Conservation (phyloP, 768 basidiomycete genomes). For the Hygrocybe punicea region DNA sequence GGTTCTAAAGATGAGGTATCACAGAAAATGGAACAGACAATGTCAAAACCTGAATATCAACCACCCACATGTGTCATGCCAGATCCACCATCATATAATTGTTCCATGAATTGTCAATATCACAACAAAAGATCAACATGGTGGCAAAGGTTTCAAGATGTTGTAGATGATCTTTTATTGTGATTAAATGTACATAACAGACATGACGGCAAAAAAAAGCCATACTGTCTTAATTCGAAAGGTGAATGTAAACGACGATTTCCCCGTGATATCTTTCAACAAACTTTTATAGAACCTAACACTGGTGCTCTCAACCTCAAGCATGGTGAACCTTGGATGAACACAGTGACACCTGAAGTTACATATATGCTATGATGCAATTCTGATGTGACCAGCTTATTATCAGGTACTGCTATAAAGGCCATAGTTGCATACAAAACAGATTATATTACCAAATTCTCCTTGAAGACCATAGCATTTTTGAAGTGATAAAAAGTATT, state of each 20-base stretch:
- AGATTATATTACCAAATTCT: slow-evolving; percentile 38
- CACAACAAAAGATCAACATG: slow-evolving; percentile 10
- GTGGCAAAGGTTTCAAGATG: slow-evolving; percentile 15
- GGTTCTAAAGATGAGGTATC: slow-evolving; percentile 24
- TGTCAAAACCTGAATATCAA: slow-evolving; percentile 7
- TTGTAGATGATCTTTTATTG: slow-evolving; percentile 26
- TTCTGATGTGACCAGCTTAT: slow-evolving; percentile 33
- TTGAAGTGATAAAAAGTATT: slow-evolving; percentile 25
- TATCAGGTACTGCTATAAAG: slow-evolving; percentile 37
- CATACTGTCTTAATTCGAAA: slow-evolving; percentile 21
- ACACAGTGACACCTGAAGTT: slow-evolving; percentile 29
- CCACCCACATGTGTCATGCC: slow-evolving; percentile 26
- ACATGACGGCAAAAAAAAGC: slow-evolving; percentile 12
- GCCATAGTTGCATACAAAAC: slow-evolving; percentile 33
- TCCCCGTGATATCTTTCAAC: slow-evolving; percentile 22
- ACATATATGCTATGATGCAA: slow-evolving; percentile 35
- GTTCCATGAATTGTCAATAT: slow-evolving; percentile 14
- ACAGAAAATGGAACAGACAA: slow-evolving; percentile 1
- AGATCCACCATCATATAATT: slow-evolving; percentile 12
- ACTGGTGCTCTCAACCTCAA: slow-evolving; percentile 27
- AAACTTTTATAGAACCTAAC: slow-evolving; percentile 26
- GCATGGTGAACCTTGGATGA: slow-evolving; percentile 33
- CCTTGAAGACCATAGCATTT: slow-evolving; percentile 35
- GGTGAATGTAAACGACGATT: slow-evolving; percentile 33
- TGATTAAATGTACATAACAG: slow-evolving; percentile 32